phyloP scores from a whole-genome alignment of 768 basidiomycete species.

The Russula virescens region DNA sequence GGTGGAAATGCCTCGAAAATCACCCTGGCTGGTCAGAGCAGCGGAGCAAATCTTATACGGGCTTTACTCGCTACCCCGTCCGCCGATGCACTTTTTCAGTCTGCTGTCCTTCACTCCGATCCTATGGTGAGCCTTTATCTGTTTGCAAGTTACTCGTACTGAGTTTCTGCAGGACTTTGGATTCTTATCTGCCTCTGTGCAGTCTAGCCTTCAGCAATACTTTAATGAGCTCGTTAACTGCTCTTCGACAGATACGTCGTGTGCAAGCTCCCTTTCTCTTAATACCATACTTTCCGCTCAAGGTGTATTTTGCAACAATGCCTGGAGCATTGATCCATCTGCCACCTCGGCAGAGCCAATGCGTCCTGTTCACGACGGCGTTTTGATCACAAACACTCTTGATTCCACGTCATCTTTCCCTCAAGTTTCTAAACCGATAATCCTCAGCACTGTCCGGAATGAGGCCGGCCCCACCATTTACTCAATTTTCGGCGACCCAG shows the following conservation, averaged over 20 bases:
- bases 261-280: conserved; percentile 47
- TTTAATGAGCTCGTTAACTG: conserved; percentile 49
- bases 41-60: conserved; percentile 72
- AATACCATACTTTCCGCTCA: conserved; percentile 51
- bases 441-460: conserved; percentile 65
- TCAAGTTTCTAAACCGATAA: conserved; percentile 52
- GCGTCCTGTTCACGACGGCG: conserved; percentile 61
- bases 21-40: conserved; percentile 78
- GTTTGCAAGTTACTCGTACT: not conserved
- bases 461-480: conserved; percentile 70
- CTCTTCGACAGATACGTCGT: conserved; percentile 40
- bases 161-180: conserved; percentile 54
- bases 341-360: conserved; percentile 53
- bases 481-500: conserved; percentile 32
- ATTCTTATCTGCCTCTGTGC: conserved; percentile 51
- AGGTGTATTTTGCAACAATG: conserved; percentile 39
- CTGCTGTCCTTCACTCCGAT: conserved; percentile 80
- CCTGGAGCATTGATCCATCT: conserved; percentile 44
- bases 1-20: conserved; percentile 62
- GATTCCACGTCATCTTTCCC: conserved; percentile 59
- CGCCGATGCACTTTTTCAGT: conserved; percentile 65
- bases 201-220: conserved; percentile 45
- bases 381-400: conserved; percentile 60
- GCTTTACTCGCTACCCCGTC: conserved; percentile 69
- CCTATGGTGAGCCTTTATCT: conserved; percentile 55